Evolutionary conservation across 2,329 filamentous ascomycete genomes (phyloP).

Genomic region (Septoria petroselini): DNA sequence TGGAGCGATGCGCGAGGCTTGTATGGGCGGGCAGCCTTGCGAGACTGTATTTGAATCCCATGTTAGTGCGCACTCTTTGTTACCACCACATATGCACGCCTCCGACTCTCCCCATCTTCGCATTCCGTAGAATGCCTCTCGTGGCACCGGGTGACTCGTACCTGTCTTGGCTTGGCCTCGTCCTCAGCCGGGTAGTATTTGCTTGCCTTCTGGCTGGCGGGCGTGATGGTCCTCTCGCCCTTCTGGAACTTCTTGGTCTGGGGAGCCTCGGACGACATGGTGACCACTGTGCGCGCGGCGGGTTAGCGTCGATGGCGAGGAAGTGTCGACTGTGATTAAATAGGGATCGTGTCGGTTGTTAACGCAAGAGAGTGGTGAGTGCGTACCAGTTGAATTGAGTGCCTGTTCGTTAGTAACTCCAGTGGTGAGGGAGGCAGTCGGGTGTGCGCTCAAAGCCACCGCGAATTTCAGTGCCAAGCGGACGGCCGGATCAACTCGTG

Average conservation of each 20-base stretch:
- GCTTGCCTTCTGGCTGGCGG: constrained; percentile 84
- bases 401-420: too few species aligned
- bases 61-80: constrained; percentile 23
- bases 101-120: background rate
- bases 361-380: too few species aligned
- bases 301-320: background rate
- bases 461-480: too few species aligned
- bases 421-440: too few species aligned
- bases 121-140: background rate
- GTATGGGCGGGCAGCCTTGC: constrained; percentile 88
- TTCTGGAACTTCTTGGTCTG: constrained; percentile 95
- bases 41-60: constrained; percentile 60
- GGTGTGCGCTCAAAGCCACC: too few species aligned
- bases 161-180: constrained; percentile 85
- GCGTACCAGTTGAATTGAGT: too few species aligned
- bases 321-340: background rate
- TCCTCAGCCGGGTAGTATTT: constrained; percentile 99
- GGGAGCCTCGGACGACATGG: constrained; percentile 33
- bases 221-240: constrained; percentile 87
- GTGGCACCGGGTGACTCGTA: constrained; percentile 60
- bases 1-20: constrained; percentile 84
- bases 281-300: constrained; percentile 24
- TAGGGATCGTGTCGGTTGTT: too few species aligned
- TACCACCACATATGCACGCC: too few species aligned
- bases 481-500: too few species aligned